Base-by-base conservation (phyloP, 495 filamentous ascomycete species). In the Talaromyces ruber region DNA sequence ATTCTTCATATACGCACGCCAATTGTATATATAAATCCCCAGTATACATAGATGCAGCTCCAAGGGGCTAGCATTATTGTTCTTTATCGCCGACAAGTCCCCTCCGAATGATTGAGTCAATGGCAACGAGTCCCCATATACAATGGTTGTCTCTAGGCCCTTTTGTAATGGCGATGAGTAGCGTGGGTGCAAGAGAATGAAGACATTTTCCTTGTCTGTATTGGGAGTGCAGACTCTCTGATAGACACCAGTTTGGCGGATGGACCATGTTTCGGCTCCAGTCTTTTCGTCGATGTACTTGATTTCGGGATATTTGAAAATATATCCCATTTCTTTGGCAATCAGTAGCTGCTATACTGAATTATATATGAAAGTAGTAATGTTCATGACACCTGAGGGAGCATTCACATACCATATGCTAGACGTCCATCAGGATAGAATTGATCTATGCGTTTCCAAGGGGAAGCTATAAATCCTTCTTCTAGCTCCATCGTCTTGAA, bases 221-320 rank as follows among this genome's bases (percentile, higher is more conserved):
- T 39, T 16, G 16, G 4, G 1, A 39, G 9, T 16, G 34, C 76
- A 65, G 54, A 69, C 71, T 61, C 70, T 71, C 32, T 78, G 77
- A 62, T 76, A 81, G 4, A 81, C 59, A 0, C 75, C 76, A 6
- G 65, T 79, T 60, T 79, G 78, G 12, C 78, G 76, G 34, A 78
- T 68, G 6, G 66, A 66, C 78, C 78, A 81, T 16, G 66, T 63
- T 12, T 71, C 65, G 28, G 11, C 57, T 39, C 62, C 61, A 12
- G 34, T 39, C 2, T 12, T 39, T 11, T 73, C 65, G 1, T 64
- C 62, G 12, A 62, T 55, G 7, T 61, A 16, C 43, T 79, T 79
- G 34, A 70, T 62, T 54, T 74, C 71, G 7, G 75, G 75, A 43
- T 79, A 79, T 61, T 72, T 74, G 45, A 77, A 60, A 2, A 73